phyloP scores from a whole-genome alignment of 2,329 filamentous ascomycete species.

The Falciphora oryzae region DNA sequence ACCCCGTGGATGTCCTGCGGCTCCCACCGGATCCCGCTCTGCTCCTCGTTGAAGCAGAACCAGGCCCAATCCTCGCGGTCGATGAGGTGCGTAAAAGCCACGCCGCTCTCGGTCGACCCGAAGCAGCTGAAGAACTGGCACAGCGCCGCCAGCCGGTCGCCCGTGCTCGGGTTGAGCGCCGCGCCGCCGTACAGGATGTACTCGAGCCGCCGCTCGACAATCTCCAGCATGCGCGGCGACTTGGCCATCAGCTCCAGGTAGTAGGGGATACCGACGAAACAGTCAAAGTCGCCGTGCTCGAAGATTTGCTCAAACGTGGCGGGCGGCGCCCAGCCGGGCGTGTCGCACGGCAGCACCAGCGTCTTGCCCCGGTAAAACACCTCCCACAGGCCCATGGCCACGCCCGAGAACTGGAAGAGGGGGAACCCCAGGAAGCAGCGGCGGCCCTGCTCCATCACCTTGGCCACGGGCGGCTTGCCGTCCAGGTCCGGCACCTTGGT shows the following conservation, averaged over 20 bases:
- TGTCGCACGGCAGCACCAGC: slow-evolving; percentile 1
- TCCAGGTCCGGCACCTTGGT: slow-evolving; percentile 6
- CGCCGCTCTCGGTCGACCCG: slow-evolving; percentile 8
- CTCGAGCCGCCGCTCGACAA: background rate
- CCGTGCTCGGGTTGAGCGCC: slow-evolving; percentile 6
- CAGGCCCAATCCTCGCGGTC: slow-evolving; percentile 5
- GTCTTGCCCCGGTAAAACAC: slow-evolving; percentile 8
- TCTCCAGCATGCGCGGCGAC: slow-evolving; percentile 1
- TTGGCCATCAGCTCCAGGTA: slow-evolving; percentile 5
- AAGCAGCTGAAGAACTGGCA: slow-evolving; percentile 6
- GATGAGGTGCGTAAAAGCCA: slow-evolving; percentile 6
- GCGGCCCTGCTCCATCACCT: slow-evolving; percentile 2
- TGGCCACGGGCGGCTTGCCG: slow-evolving; percentile 6
- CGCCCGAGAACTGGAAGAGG: slow-evolving; percentile 7
- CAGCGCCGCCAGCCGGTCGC: slow-evolving; percentile 1
- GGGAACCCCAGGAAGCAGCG: slow-evolving; percentile 8
- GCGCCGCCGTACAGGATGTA: slow-evolving; percentile 9
- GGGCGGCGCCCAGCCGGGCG: slow-evolving; percentile 9
- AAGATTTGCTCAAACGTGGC: slow-evolving; percentile 5
- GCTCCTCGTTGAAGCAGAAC: slow-evolving; percentile 9
- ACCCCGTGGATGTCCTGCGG: background rate
- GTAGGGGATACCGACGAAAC: slow-evolving; percentile 7
- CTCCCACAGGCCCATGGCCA: slow-evolving; percentile 6
- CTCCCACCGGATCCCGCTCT: slow-evolving; percentile 9
- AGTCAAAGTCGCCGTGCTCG: slow-evolving; percentile 9